Evolutionary conservation across 83 land plant species (phyloP).

Genomic region (Diphasiastrum complanatum): DNA sequence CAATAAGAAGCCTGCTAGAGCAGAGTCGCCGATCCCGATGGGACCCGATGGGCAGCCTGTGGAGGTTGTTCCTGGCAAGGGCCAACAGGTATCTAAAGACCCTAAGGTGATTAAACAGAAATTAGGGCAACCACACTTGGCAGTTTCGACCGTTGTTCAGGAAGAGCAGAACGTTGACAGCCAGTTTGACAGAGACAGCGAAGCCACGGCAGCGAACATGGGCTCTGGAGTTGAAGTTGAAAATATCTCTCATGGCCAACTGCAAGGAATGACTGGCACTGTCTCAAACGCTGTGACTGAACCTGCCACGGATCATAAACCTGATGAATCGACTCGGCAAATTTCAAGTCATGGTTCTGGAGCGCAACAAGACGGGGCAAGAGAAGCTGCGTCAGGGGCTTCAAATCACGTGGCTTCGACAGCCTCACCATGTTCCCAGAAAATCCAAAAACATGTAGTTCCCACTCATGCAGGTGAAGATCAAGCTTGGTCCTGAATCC

Average conservation of each 20-base stretch:
- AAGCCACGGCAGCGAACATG: background rate
- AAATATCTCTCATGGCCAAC: conserved; percentile 28
- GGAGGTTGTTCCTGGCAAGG: conserved; percentile 14
- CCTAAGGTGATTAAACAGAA: conserved; percentile 7
- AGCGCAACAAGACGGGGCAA: background rate
- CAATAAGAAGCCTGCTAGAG: conserved; percentile 5
- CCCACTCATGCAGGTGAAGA: conserved; percentile 23
- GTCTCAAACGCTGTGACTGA: background rate
- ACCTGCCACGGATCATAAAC: background rate
- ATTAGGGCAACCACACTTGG: conserved; percentile 7
- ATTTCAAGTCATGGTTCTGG: conserved; percentile 3
- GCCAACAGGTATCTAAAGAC: background rate
- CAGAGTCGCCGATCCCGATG: conserved; percentile 10
- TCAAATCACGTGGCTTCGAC: too few species aligned
- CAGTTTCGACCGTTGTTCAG: conserved; percentile 3
- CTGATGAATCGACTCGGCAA: background rate
- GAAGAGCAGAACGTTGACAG: too few species aligned
- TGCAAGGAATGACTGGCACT: conserved; percentile 3
- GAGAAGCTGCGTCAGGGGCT: conserved; percentile 1
- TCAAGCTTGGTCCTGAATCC: background rate
- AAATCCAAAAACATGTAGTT: conserved; percentile 1
- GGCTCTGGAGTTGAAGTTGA: conserved; percentile 13
- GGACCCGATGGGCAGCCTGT: conserved; percentile 11
- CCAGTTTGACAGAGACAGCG: conserved; percentile 1
- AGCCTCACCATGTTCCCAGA: conserved; percentile 12